phyloP scores from a whole-genome alignment of 345 rosid species.

The Conringia planisiliqua region DNA sequence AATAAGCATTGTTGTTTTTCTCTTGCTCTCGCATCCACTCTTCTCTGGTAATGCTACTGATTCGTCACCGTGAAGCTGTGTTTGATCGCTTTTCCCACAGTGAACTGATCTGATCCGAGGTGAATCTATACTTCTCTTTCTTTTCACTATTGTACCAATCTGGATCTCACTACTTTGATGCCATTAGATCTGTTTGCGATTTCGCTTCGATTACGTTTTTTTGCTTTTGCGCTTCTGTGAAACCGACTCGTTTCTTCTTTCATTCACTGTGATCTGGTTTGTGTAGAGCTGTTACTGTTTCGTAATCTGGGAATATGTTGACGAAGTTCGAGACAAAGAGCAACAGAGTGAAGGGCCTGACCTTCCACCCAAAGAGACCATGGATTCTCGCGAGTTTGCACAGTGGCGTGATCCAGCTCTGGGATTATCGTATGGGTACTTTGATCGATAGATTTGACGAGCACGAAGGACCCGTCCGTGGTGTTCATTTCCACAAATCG shows the following conservation, averaged over 20 bases:
- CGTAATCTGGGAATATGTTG: slow-evolving; percentile 56
- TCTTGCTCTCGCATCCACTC: slow-evolving; percentile 1
- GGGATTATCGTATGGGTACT: slow-evolving; percentile 99
- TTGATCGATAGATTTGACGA: slow-evolving; percentile 90
- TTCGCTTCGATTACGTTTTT: neutral
- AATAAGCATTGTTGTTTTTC: neutral
- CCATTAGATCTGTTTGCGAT: neutral
- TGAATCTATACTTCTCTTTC: slow-evolving; percentile 18
- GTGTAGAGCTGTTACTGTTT: slow-evolving; percentile 16
- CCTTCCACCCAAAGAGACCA: slow-evolving; percentile 92
- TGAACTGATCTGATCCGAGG: slow-evolving; percentile 56
- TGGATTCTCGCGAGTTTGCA: slow-evolving; percentile 99
- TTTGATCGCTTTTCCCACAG: slow-evolving; percentile 11
- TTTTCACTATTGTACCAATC: neutral
- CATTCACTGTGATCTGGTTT: slow-evolving; percentile 29
- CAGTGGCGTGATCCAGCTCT: slow-evolving; percentile 98
- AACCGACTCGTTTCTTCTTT: neutral
- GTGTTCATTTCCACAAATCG: slow-evolving; percentile 89
- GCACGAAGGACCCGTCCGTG: slow-evolving; percentile 99
- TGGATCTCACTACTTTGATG: neutral
- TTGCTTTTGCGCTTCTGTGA: neutral
- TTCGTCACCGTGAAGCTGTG: slow-evolving; percentile 7
- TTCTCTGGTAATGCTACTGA: slow-evolving; percentile 19
- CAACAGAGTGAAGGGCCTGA: slow-evolving; percentile 93
- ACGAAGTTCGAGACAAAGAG: slow-evolving; percentile 99